Percentiles rank a stretch among this genome's conserved stretches.
Conservation (phyloP, 176 grass and related monocot genomes). For the Hyparrhenia diplandra region DNA sequence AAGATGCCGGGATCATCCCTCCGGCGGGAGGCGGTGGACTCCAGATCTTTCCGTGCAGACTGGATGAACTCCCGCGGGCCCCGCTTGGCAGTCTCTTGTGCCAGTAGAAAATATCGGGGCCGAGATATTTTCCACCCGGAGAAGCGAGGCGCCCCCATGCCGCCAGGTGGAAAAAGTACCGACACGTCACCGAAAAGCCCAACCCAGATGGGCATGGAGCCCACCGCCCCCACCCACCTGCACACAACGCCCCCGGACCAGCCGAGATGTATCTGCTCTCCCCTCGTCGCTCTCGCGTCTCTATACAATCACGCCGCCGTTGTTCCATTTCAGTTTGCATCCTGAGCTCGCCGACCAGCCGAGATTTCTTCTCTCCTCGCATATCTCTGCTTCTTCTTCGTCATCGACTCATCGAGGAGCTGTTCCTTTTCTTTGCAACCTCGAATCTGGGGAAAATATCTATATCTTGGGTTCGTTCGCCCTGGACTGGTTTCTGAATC, state of each 20-base stretch:
- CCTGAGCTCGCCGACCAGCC: not conserved
- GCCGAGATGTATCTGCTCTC: conserved; percentile 14
- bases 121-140: conserved; percentile 28
- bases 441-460: not conserved
- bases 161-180: conserved; percentile 36
- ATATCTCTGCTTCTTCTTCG: not conserved
- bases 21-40: too few species aligned
- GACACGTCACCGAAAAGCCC: conserved; percentile 40
- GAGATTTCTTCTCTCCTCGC: not conserved
- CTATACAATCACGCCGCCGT: not conserved
- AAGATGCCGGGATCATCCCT: too few species aligned
- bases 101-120: conserved; percentile 18
- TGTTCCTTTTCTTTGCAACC: not conserved
- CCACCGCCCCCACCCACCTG: not conserved
- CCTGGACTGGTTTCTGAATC: not conserved
- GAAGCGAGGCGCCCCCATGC: not conserved
- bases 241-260: not conserved
- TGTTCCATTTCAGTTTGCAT: not conserved
- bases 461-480: not conserved
- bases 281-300: not conserved
- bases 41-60: conserved; percentile 47
- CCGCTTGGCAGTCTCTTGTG: not conserved
- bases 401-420: not conserved
- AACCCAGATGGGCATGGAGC: not conserved
- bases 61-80: not conserved